Evolutionary conservation across 1,284 basidiomycete genomes (phyloP).

Genomic region (Athelia sp.): DNA sequence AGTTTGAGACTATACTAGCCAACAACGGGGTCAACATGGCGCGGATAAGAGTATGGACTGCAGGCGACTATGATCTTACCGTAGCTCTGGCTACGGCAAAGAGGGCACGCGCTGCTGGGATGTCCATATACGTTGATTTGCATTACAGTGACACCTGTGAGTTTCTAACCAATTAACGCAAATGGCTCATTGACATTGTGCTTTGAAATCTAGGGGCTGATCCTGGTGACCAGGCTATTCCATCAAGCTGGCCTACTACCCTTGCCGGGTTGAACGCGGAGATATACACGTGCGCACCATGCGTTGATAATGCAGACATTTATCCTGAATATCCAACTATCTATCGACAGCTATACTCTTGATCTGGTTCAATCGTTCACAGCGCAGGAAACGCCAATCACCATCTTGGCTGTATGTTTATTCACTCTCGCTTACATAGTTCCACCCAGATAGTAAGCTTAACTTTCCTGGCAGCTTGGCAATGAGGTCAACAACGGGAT

Average conservation of each 20-base stretch:
- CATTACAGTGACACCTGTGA: slow-evolving; percentile 63
- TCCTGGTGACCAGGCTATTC: slow-evolving; percentile 56
- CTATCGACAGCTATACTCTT: slow-evolving; percentile 53
- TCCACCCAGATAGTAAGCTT: too few relatives aligned
- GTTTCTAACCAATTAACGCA: slow-evolving; percentile 11
- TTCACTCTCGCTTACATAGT: too few relatives aligned
- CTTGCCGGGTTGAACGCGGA: slow-evolving; percentile 46
- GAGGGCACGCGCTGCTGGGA: slow-evolving; percentile 49
- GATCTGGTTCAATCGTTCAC: slow-evolving; percentile 45
- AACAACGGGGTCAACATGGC: slow-evolving; percentile 53
- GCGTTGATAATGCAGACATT: background rate
- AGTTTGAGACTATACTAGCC: slow-evolving; percentile 50
- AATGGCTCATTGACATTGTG: background rate
- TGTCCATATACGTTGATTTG: slow-evolving; percentile 53
- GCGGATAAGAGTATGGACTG: slow-evolving; percentile 60
- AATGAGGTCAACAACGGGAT: slow-evolving; percentile 63
- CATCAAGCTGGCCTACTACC: slow-evolving; percentile 52
- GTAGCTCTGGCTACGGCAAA: slow-evolving; percentile 54
- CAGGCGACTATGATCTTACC: slow-evolving; percentile 44
- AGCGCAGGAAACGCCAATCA: slow-evolving; percentile 48
- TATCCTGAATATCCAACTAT: too few relatives aligned
- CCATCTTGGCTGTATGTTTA: slow-evolving; percentile 40
- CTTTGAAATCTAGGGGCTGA: slow-evolving; percentile 45
- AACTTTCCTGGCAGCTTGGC: slow-evolving; percentile 45
- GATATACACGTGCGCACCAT: slow-evolving; percentile 41